Conservation (phyloP, 2,329 filamentous ascomycete species). For the Lecanicillium sp. region DNA sequence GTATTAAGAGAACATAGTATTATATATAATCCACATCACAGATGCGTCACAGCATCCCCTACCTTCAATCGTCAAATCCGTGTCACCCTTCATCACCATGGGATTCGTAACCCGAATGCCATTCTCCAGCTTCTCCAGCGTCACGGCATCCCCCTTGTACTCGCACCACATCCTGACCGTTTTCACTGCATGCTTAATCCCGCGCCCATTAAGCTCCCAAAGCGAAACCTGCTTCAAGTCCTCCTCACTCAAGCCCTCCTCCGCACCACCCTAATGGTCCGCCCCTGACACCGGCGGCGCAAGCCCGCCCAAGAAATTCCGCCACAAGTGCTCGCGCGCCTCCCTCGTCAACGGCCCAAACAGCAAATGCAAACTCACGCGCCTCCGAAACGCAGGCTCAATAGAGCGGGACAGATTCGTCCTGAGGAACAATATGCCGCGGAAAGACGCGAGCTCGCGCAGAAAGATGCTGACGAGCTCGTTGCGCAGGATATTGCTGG, state of each 20-base stretch:
- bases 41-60: conserved; percentile 19
- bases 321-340: conserved; percentile 34
- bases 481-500: conserved; percentile 38
- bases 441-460: conserved; percentile 36
- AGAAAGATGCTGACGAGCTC: conserved; percentile 41
- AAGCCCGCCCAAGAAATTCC: conserved; percentile 35
- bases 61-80: no score
- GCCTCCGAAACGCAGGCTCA: conserved; percentile 36
- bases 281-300: conserved; percentile 10
- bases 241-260: conserved; percentile 17
- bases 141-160: conserved; percentile 34
- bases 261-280: conserved; percentile 3
- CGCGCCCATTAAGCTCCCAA: conserved; percentile 35
- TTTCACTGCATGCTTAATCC: conserved; percentile 40
- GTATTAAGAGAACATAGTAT: neutral
- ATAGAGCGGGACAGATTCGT: conserved; percentile 35
- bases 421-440: conserved; percentile 37
- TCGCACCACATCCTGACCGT: conserved; percentile 38
- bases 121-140: conserved; percentile 32
- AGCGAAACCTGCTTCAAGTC: conserved; percentile 30
- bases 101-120: conserved; percentile 38
- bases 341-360: conserved; percentile 31
- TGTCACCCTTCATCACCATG: conserved; percentile 27
- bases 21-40: neutral
- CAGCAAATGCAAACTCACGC: conserved; percentile 38